Conservation (phyloP, 352 stramenopile species). For the Phytophthora foliorum region DNA sequence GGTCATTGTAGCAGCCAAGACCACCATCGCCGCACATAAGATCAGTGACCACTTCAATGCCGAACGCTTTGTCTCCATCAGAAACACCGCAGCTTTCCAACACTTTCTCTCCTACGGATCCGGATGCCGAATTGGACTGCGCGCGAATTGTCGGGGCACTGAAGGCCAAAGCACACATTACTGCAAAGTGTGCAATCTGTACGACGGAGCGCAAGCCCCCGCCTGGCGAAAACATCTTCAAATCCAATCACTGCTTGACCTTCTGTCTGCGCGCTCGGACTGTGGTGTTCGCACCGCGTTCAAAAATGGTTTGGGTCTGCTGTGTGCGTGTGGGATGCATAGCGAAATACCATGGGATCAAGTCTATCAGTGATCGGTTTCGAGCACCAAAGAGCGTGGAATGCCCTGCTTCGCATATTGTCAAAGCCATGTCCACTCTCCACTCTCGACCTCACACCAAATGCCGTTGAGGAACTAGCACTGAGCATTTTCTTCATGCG, state of each 20-base stretch:
- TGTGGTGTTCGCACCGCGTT: constrained; percentile 23
- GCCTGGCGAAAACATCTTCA: constrained; percentile 1
- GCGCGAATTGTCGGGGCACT: not conserved
- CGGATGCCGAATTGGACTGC: constrained; percentile 20
- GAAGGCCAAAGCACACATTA: constrained; percentile 4
- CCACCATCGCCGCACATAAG: constrained; percentile 38
- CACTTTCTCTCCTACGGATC: constrained; percentile 11
- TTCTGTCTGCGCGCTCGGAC: not conserved
- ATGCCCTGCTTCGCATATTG: not conserved
- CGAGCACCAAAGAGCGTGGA: not conserved
- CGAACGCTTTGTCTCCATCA: constrained; percentile 41
- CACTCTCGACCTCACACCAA: not conserved
- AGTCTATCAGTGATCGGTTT: constrained; percentile 8
- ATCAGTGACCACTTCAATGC: constrained; percentile 44
- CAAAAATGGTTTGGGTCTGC: constrained; percentile 16
- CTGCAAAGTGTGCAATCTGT: constrained; percentile 7
- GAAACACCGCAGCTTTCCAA: constrained; percentile 25
- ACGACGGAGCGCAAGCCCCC: constrained; percentile 14
- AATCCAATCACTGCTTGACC: not conserved
- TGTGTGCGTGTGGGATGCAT: not conserved
- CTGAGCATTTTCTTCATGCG: constrained; percentile 14
- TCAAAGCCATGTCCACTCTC: not conserved
- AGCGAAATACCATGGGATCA: constrained; percentile 21
- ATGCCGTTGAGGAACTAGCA: constrained; percentile 19
- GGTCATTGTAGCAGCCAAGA: constrained; percentile 51